Percentiles rank a stretch among this genome's conserved stretches.
phyloP scores from a whole-genome alignment of 257 asterid species.

The Lavandula angustifolia region DNA sequence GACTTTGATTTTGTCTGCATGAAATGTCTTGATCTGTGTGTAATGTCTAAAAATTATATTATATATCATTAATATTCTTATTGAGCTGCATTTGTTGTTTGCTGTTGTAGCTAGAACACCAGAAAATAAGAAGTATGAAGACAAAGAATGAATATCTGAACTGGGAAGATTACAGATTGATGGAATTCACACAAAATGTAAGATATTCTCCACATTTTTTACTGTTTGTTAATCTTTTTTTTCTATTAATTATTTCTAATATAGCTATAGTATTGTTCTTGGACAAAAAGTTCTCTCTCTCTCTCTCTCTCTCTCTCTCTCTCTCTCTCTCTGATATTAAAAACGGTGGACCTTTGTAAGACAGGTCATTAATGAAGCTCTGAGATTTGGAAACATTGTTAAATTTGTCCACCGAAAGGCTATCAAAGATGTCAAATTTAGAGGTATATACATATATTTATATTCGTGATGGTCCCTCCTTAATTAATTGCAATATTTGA shows the following conservation, averaged over 20 bases:
- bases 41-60: not conserved
- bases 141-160: slow-evolving; percentile 46
- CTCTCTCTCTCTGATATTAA: slow-evolving; percentile 12
- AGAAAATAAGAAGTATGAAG: slow-evolving; percentile 61
- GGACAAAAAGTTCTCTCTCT: too few species aligned
- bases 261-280: too few species aligned
- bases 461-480: not conserved
- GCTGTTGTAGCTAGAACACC: slow-evolving; percentile 58
- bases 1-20: not conserved
- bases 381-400: slow-evolving; percentile 81
- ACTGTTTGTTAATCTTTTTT: not conserved
- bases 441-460: slow-evolving; percentile 41
- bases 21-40: not conserved
- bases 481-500: slow-evolving; percentile 9
- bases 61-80: not conserved
- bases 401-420: slow-evolving; percentile 93
- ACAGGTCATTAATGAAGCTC: slow-evolving; percentile 86
- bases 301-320: too few species aligned
- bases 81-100: slow-evolving; percentile 1
- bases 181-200: slow-evolving; percentile 73
- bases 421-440: slow-evolving; percentile 68
- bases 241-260: not conserved
- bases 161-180: slow-evolving; percentile 73
- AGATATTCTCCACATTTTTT: slow-evolving; percentile 6
- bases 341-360: slow-evolving; percentile 38